These are phyloP conservation scores for Laetiporus sulphureus DNA, from an alignment of 1,284 basidiomycete species.

Conservation along the genomic window DNA sequence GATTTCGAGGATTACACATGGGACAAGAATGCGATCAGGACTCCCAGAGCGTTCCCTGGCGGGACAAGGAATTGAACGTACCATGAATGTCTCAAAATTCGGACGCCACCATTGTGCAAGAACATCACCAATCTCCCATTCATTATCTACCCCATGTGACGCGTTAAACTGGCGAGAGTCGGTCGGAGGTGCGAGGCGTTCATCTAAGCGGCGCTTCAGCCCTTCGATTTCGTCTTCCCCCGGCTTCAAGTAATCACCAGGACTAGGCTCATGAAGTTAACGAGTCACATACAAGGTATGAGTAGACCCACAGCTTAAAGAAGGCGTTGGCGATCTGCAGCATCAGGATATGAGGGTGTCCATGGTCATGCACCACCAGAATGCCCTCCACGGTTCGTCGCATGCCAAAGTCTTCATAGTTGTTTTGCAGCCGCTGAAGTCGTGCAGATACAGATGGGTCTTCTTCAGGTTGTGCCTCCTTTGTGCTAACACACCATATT, in stretches of 20 bases:
- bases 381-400: conserved; percentile 94
- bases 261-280: conserved; percentile 41
- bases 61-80: conserved; percentile 32
- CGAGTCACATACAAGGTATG: conserved; percentile 1
- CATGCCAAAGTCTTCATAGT: conserved; percentile 96
- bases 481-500: conserved; percentile 51
- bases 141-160: conserved; percentile 70
- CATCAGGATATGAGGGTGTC: conserved; percentile 94
- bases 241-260: conserved; percentile 97
- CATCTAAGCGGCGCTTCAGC: conserved; percentile 82
- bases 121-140: conserved; percentile 95
- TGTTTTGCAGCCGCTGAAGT: conserved; percentile 85
- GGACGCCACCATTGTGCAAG: conserved; percentile 97
- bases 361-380: conserved; percentile 91
- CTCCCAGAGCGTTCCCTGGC: not conserved
- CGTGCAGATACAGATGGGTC: conserved; percentile 91
- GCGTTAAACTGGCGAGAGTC: conserved; percentile 62
- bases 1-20: too few species aligned
- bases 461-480: conserved; percentile 94
- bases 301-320: conserved; percentile 85
- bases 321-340: conserved; percentile 98
- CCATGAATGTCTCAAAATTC: conserved; percentile 98
- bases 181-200: conserved; percentile 76
- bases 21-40: not conserved
- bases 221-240: conserved; percentile 91